phyloP scores from a whole-genome alignment of 306 rosid genomes.

The Trifolium subterraneum region DNA sequence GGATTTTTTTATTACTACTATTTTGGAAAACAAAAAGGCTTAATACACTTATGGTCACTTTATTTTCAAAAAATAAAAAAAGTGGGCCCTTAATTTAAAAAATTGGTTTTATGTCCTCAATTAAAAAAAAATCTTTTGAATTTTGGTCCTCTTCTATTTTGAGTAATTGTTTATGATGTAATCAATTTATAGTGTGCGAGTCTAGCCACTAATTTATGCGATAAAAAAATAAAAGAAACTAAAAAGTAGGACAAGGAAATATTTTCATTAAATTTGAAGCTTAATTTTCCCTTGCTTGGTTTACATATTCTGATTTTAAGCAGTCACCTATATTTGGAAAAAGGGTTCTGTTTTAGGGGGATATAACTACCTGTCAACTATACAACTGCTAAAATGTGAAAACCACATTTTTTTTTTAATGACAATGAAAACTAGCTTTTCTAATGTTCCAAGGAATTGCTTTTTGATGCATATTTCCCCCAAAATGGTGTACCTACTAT shows the following conservation, averaged over 20 bases:
- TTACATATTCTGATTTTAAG: conserved; percentile 46
- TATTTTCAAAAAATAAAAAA: too few species aligned
- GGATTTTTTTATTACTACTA: too few species aligned
- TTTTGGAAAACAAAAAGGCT: too few species aligned
- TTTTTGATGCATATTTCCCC: conserved; percentile 42
- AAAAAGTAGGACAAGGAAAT: neutral
- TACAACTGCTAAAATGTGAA: conserved; percentile 43
- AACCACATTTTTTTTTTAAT: conserved; percentile 3
- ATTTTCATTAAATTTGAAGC: conserved; percentile 11
- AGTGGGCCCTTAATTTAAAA: too few species aligned
- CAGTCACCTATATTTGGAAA: conserved; percentile 49
- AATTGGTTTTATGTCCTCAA: too few species aligned
- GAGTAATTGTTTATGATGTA: too few species aligned
- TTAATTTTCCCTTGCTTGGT: conserved; percentile 33
- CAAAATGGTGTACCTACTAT: conserved; percentile 54
- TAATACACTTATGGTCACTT: too few species aligned
- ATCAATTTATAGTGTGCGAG: too few species aligned
- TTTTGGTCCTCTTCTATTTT: too few species aligned
- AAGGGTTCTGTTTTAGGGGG: conserved; percentile 54
- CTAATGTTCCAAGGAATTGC: conserved; percentile 48
- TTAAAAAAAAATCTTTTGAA: too few species aligned
- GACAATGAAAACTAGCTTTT: conserved; percentile 53
- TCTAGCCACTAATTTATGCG: too few species aligned
- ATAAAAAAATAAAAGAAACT: too few species aligned
- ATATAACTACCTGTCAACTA: conserved; percentile 59